Evolutionary conservation across 768 basidiomycete species (phyloP).

Genomic region (Leucosporidium scottii): DNA sequence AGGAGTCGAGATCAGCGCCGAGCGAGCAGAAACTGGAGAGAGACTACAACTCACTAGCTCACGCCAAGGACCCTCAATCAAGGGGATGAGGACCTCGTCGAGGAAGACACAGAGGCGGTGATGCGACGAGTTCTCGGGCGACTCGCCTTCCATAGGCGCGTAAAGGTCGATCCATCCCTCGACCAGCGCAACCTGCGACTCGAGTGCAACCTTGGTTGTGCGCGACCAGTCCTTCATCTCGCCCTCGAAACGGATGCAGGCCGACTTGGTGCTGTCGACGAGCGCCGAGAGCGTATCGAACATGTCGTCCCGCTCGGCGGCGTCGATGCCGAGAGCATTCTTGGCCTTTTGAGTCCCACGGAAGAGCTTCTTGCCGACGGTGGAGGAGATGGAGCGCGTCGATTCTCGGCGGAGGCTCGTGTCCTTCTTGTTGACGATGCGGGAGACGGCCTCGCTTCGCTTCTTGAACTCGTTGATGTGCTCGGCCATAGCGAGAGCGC

Average conservation of each 20-base stretch:
- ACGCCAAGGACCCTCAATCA: conserved; percentile 33
- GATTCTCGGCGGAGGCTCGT: conserved; percentile 9
- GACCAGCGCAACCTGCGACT: conserved; percentile 26
- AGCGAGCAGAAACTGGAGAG: not conserved
- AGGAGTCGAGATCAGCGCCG: not conserved
- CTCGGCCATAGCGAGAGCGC: conserved; percentile 36
- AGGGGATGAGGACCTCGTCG: conserved; percentile 25
- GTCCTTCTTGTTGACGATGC: conserved; percentile 30
- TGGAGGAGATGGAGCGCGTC: conserved; percentile 15
- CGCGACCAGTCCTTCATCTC: conserved; percentile 34
- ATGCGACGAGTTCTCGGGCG: conserved; percentile 12
- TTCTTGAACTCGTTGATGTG: conserved; percentile 38
- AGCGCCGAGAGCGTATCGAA: conserved; percentile 30
- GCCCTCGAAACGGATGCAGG: conserved; percentile 23
- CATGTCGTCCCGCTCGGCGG: conserved; percentile 17
- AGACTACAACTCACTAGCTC: conserved; percentile 24
- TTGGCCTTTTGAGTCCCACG: conserved; percentile 28
- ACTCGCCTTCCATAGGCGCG: conserved; percentile 26
- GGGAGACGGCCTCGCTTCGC: conserved; percentile 29
- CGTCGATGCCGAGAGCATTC: conserved; percentile 14
- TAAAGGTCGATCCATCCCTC: conserved; percentile 36
- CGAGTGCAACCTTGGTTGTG: conserved; percentile 25
- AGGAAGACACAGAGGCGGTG: conserved; percentile 31
- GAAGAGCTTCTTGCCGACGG: conserved; percentile 30
- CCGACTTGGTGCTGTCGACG: conserved; percentile 17